Evolutionary conservation across 495 filamentous ascomycete species (phyloP), one percentile per base, ranked within the genome.

Genomic region (Penicillium turbatum): DNA sequence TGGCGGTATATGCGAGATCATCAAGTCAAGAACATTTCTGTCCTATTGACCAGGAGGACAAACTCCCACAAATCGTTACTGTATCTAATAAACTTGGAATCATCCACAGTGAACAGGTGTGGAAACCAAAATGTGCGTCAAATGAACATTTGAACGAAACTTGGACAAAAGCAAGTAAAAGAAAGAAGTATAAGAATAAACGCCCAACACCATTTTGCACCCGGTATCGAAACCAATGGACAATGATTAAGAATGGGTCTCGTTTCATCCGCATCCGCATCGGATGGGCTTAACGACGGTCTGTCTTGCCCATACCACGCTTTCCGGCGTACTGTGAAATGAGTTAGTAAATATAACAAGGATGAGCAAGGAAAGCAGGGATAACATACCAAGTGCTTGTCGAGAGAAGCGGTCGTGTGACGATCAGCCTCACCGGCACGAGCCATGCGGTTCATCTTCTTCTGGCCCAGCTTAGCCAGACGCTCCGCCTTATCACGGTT

Each of bases 391-490:
- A 98, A 80, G 76, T 97, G 92, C 77, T 95, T 98, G 46, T 88
- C 84, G 67, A 95, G 72, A 38, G 86, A 78, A 8, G 86, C 85
- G 49, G 85, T 85, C 45, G 85, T 86, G 74, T 97, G 95, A 66
- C 93, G 81, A 82, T 98, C 93, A 34, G 90, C 91, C 77, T 98
- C 93, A 74, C 93, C 93, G 78, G 88, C 85, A 67, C 92, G 84
- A 38, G 93, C 93, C 88, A 95, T 92, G 55, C 92, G 80, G 76
- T 98, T 97, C 91, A 95, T 97, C 85, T 90, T 89, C 81, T 91
- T 90, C 84, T 98, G 93, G 58, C 85, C 79, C 64, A 98, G 70
- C 80, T 96, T 97, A 60, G 80, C 77, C 66, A 90, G 71, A 61
- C 85, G 84, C 69, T 97, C 95, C 15, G 88, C 91, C 78, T 90